These are phyloP conservation scores for Lactarius tabidus DNA, from an alignment of 768 basidiomycete genomes.

Conservation along the genomic window DNA sequence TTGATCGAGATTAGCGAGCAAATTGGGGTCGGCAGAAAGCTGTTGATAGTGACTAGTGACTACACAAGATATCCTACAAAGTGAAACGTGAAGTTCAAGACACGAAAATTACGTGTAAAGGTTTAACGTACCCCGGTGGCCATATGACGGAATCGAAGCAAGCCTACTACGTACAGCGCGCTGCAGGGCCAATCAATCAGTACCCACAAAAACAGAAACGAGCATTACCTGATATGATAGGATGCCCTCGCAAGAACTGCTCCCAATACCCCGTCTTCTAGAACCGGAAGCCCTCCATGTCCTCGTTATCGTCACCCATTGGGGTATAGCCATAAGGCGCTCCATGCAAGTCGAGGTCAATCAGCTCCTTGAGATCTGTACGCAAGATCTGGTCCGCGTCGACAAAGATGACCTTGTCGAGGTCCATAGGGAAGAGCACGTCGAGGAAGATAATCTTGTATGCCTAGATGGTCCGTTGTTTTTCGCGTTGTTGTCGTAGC, in stretches of 20 bases:
- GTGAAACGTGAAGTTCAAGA: neutral
- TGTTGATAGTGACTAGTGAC: slow-evolving; percentile 92
- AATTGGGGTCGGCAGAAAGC: slow-evolving; percentile 91
- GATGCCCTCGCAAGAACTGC: slow-evolving; percentile 75
- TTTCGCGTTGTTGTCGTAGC: slow-evolving; percentile 95
- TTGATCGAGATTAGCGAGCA: slow-evolving; percentile 93
- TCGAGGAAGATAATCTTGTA: slow-evolving; percentile 99
- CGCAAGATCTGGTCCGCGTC: slow-evolving; percentile 98
- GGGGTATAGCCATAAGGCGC: slow-evolving; percentile 96
- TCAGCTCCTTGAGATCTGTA: slow-evolving; percentile 89
- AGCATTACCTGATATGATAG: slow-evolving; percentile 86
- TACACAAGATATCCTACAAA: slow-evolving; percentile 77
- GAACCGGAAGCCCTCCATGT: slow-evolving; percentile 98
- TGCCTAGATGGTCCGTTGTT: slow-evolving; percentile 98
- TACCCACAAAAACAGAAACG: too few species aligned
- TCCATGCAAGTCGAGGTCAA: slow-evolving; percentile 86
- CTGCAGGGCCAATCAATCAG: slow-evolving; percentile 37
- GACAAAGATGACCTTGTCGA: slow-evolving; percentile 98
- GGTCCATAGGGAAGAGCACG: slow-evolving; percentile 97
- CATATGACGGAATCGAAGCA: slow-evolving; percentile 86
- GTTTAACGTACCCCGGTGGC: slow-evolving; percentile 52
- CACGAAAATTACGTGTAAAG: neutral
- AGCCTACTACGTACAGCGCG: slow-evolving; percentile 93
- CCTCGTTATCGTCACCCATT: slow-evolving; percentile 92
- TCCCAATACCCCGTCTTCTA: slow-evolving; percentile 99